Base-by-base conservation (phyloP, 345 rosid genomes). In the Bruguiera parviflora region DNA sequence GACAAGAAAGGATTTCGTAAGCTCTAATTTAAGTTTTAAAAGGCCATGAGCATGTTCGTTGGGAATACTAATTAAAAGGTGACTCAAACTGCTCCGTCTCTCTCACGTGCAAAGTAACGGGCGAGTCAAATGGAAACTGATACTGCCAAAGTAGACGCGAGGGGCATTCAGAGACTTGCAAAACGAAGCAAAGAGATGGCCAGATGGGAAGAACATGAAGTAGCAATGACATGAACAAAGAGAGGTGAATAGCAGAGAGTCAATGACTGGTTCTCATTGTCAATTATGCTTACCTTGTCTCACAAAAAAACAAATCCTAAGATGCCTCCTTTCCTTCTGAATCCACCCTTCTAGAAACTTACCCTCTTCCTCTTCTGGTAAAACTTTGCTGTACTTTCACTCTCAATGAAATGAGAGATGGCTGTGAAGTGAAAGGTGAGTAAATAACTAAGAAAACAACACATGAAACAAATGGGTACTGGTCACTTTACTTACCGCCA, bases 311-410 rank as follows among this genome's bases (percentile, higher is more conserved):
- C 88, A 87, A 87, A 87, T 80, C 80, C 86, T 81, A 80, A 92
- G 96, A 92, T 92, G 81, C 96, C 84, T 71, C 67, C 73, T 88
- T 92, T 82, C 96, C 85, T 64, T 79, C 82, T 87, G 76, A 63
- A 76, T 73, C n/a, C 87, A 79, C 85, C 69, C 74, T 83, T 87
- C 82, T 86, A 85, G 89, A 90, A 84, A 78, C 84, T 83, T 82
- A 74, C 83, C 79, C 87, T 69, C 73, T 72, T 76, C 66, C 74
- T 49, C 5, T 58, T 68, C 73, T 79, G 87, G 85, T 58, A 86
- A 84, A 64, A 81, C 28, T 73, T 77, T 61, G 43, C 62, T 77
- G 78, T 85, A 74, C 85, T 85, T 86, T 86, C 90, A 80, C 84
- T 86, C 78, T 87, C 91, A 43, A 72, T 73, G 51, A 57, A 55